phyloP scores from a whole-genome alignment of 225 moss, liverwort and hornwort species.

The Polytrichum commune region DNA sequence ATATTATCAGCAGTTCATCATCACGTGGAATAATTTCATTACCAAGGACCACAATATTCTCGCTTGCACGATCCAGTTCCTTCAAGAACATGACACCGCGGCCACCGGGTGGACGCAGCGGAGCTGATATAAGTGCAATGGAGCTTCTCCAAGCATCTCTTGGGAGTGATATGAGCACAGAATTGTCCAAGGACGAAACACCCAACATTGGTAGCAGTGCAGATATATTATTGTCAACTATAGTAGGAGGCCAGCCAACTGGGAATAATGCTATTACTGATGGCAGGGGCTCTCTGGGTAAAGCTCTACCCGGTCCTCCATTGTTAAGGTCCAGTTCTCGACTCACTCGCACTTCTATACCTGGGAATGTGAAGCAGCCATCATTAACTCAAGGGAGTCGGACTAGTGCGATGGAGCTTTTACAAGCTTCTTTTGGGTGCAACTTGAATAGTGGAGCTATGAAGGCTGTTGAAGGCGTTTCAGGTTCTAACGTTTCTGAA shows the following conservation, averaged over 20 bases:
- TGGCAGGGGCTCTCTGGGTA: neutral
- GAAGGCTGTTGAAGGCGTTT: neutral
- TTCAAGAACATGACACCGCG: neutral
- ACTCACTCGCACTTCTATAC: constrained; percentile 9
- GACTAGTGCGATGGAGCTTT: constrained; percentile 55
- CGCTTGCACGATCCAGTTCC: constrained; percentile 11
- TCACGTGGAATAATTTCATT: constrained; percentile 29
- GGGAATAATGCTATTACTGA: neutral
- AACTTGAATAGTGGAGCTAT: neutral
- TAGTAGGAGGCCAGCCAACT: neutral
- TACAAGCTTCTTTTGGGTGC: constrained; percentile 39
- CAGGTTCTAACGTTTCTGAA: neutral
- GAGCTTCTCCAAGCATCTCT: constrained; percentile 39
- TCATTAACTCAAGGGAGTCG: constrained; percentile 3
- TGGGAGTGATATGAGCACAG: constrained; percentile 15
- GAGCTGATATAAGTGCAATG: constrained; percentile 45
- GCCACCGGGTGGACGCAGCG: constrained; percentile 28
- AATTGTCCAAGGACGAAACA: constrained; percentile 11
- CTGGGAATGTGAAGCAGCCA: constrained; percentile 15
- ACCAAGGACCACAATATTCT: constrained; percentile 28
- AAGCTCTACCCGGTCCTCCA: constrained; percentile 7
- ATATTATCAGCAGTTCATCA: constrained; percentile 25
- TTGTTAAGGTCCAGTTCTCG: constrained; percentile 13
- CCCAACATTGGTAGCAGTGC: constrained; percentile 1
- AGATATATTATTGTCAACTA: neutral